Conservation (phyloP, 1,139 yeast genomes). For the Suhomyces taliae region DNA sequence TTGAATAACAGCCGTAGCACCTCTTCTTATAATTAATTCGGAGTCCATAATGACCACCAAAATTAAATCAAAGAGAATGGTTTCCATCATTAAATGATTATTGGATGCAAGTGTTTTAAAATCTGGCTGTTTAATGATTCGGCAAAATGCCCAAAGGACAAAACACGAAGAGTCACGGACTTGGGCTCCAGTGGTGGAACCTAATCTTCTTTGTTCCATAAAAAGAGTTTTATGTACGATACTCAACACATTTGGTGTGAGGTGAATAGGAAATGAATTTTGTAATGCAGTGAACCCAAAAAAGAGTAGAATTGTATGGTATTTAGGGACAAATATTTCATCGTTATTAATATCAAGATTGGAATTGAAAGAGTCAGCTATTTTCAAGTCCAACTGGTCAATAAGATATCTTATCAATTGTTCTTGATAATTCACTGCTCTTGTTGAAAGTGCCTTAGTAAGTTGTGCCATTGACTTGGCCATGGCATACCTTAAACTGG, state of each 20-base stretch:
- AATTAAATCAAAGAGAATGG: slow-evolving; percentile 46
- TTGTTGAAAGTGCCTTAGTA: slow-evolving; percentile 18
- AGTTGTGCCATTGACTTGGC: slow-evolving; percentile 37
- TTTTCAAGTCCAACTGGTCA: slow-evolving; percentile 22
- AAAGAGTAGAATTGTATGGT: slow-evolving; percentile 37
- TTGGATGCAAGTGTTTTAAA: slow-evolving; percentile 10
- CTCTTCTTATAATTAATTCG: slow-evolving; percentile 73
- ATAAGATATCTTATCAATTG: slow-evolving; percentile 32
- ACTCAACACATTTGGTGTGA: slow-evolving; percentile 27
- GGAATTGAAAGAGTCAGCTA: slow-evolving; percentile 4
- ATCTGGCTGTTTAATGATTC: slow-evolving; percentile 17
- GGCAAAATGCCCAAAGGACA: slow-evolving; percentile 48
- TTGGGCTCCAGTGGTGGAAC: slow-evolving; percentile 59
- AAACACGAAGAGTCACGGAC: slow-evolving; percentile 85
- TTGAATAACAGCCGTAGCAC: slow-evolving; percentile 84
- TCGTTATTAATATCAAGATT: slow-evolving; percentile 21
- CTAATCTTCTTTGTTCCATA: slow-evolving; percentile 52
- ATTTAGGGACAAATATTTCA: slow-evolving; percentile 27
- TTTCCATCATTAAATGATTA: slow-evolving; percentile 20
- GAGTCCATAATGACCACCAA: slow-evolving; percentile 63
- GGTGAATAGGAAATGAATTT: slow-evolving; percentile 26
- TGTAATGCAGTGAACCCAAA: slow-evolving; percentile 37
- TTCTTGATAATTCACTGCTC: slow-evolving; percentile 36
- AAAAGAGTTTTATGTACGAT: slow-evolving; percentile 48
- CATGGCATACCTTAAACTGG: slow-evolving; percentile 34